Conservation (phyloP, 768 basidiomycete species). For the Melanogaster broomeanus region DNA sequence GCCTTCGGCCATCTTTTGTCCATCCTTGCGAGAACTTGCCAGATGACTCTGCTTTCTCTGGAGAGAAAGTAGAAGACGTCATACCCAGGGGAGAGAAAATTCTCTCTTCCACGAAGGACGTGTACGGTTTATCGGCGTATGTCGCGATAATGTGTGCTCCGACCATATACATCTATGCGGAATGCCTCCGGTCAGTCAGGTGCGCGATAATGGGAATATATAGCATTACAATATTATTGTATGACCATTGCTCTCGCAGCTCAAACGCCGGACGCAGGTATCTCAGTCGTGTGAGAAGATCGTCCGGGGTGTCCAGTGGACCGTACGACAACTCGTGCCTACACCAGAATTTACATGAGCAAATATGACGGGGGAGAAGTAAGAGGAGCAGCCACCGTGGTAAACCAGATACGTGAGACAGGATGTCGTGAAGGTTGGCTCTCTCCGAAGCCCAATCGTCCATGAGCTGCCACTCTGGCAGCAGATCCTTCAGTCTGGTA, state of each 20-base stretch:
- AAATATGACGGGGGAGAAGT: background rate
- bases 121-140: slow-evolving; percentile 35
- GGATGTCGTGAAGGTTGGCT: too few relatives aligned
- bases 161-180: slow-evolving; percentile 42
- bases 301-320: too few relatives aligned
- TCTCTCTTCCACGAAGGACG: slow-evolving; percentile 42
- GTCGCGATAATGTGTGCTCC: slow-evolving; percentile 36
- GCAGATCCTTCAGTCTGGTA: slow-evolving; percentile 36
- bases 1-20: slow-evolving; percentile 33
- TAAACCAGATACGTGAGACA: too few relatives aligned
- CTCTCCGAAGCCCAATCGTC: too few relatives aligned
- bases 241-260: slow-evolving; percentile 38
- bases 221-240: slow-evolving; percentile 45
- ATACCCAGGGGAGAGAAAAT: slow-evolving; percentile 44
- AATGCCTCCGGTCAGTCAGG: background rate
- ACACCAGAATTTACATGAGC: background rate
- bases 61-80: slow-evolving; percentile 41
- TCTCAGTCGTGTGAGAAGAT: slow-evolving; percentile 24
- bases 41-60: slow-evolving; percentile 28
- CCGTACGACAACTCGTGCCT: slow-evolving; percentile 39
- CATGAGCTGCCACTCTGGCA: slow-evolving; percentile 47
- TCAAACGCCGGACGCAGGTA: slow-evolving; percentile 35
- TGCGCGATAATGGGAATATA: background rate
- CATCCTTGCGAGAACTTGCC: slow-evolving; percentile 38
- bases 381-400: slow-evolving; percentile 24